Percentiles rank a stretch among this genome's conserved stretches.
Evolutionary conservation across 2,329 filamentous ascomycete species (phyloP).

Genomic region (Cladobotryum mycophilum): DNA sequence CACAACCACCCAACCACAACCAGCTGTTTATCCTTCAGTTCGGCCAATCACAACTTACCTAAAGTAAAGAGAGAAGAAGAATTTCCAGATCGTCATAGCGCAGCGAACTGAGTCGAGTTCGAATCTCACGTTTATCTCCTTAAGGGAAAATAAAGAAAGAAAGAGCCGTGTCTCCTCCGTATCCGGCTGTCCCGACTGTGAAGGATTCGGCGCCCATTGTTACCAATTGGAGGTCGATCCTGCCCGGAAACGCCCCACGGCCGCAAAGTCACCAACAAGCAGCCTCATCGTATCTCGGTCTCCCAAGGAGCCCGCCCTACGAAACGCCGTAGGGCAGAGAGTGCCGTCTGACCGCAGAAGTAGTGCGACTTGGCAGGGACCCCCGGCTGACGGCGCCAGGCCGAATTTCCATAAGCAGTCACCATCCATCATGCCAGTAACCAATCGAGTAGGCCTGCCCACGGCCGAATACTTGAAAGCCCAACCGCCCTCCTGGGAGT

Average conservation of each 20-base stretch:
- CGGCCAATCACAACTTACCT: no score
- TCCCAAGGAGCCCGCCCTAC: constrained; percentile 20
- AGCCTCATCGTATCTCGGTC: constrained; percentile 6
- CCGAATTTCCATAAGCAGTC: constrained; percentile 23
- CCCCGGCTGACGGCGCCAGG: constrained; percentile 27
- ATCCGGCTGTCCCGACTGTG: constrained; percentile 9
- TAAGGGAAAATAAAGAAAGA: not conserved
- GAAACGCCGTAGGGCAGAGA: constrained; percentile 24
- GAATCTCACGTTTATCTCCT: not conserved
- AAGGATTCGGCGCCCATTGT: not conserved
- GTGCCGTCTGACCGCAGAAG: constrained; percentile 29
- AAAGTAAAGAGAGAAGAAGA: no score
- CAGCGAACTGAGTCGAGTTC: not conserved
- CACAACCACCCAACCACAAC: not conserved
- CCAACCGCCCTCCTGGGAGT: constrained; percentile 24
- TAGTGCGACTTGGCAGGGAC: constrained; percentile 26
- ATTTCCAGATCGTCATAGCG: no score
- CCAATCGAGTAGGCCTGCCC: constrained; percentile 27
- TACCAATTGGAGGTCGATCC: constrained; percentile 8
- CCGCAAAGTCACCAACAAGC: constrained; percentile 7
- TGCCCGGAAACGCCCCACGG: constrained; percentile 4
- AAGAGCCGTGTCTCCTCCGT: not conserved
- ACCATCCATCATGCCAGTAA: constrained; percentile 24
- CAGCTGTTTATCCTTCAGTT: no score
- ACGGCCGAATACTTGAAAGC: constrained; percentile 21